phyloP scores from a whole-genome alignment of 768 basidiomycete species.

The Calocybe cyanea region DNA sequence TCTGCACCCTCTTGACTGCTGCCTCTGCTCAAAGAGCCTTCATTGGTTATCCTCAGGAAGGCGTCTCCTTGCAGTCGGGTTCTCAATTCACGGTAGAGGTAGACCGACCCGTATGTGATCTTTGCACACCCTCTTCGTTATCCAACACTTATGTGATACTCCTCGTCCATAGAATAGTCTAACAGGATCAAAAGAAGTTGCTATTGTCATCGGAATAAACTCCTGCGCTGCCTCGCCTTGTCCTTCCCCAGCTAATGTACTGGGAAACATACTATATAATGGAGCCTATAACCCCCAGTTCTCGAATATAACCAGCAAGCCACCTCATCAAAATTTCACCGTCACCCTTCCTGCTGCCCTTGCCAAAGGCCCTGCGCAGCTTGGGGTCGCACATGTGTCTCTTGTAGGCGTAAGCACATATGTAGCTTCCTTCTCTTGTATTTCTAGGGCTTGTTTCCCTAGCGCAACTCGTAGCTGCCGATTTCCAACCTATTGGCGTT shows the following conservation, averaged over 20 bases:
- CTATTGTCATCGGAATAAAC: constrained; percentile 40
- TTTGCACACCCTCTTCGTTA: neutral
- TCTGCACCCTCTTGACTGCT: constrained; percentile 24
- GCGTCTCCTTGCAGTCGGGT: constrained; percentile 32
- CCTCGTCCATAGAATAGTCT: constrained; percentile 29
- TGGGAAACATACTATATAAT: constrained; percentile 45
- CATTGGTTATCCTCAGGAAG: constrained; percentile 38
- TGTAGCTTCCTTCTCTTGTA: constrained; percentile 4
- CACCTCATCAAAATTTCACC: constrained; percentile 44
- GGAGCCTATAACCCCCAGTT: constrained; percentile 33
- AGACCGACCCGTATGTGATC: constrained; percentile 40
- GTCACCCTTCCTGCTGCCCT: constrained; percentile 31
- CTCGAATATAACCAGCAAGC: constrained; percentile 19
- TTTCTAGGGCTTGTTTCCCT: constrained; percentile 5
- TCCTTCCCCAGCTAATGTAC: constrained; percentile 17
- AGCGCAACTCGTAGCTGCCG: constrained; percentile 9
- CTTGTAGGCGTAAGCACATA: constrained; percentile 35
- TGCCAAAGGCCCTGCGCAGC: constrained; percentile 26
- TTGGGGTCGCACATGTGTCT: constrained; percentile 33
- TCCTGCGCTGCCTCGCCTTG: constrained; percentile 27
- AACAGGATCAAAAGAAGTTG: constrained; percentile 39
- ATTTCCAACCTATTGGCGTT: constrained; percentile 28
- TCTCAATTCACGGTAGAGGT: constrained; percentile 38
- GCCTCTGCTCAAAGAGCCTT: constrained; percentile 36
- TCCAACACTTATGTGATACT: neutral